phyloP scores from a whole-genome alignment of 1,284 basidiomycete species.

The Ganoderma multipileum region DNA sequence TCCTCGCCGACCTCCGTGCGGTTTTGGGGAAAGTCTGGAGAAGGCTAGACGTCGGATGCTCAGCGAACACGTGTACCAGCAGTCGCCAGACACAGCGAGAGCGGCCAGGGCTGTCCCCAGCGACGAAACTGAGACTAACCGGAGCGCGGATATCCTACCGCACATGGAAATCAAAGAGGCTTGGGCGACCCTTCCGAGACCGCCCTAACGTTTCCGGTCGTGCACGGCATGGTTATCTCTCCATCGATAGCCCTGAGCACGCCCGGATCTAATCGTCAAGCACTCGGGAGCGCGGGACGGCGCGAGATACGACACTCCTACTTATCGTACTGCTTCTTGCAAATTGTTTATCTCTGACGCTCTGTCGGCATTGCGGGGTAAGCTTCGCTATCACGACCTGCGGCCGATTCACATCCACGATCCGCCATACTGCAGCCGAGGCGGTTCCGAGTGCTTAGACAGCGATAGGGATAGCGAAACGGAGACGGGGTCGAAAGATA shows the following conservation, averaged over 20 bases:
- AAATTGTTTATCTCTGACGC: neutral
- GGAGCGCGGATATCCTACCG: neutral
- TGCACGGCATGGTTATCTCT: constrained; percentile 5
- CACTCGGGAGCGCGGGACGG: neutral
- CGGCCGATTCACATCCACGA: neutral
- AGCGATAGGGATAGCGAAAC: neutral
- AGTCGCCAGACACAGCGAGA: neutral
- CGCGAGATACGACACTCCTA: neutral
- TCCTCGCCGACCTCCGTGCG: neutral
- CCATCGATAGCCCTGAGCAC: constrained; percentile 8
- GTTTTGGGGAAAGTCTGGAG: neutral
- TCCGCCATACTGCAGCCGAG: neutral
- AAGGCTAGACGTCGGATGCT: neutral
- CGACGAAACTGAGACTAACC: neutral
- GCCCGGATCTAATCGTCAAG: constrained; percentile 3
- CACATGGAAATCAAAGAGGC: neutral
- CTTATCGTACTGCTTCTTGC: neutral
- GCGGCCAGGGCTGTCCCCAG: neutral
- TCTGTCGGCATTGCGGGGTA: neutral
- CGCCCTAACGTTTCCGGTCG: neutral
- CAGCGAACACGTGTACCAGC: neutral
- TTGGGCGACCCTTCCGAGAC: no score
- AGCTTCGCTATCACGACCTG: neutral
- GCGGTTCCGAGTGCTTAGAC: neutral
- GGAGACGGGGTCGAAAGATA: neutral